These are phyloP conservation scores for Plenodomus tracheiphilus DNA, from an alignment of 2,329 filamentous ascomycete species.

Conservation along the genomic window DNA sequence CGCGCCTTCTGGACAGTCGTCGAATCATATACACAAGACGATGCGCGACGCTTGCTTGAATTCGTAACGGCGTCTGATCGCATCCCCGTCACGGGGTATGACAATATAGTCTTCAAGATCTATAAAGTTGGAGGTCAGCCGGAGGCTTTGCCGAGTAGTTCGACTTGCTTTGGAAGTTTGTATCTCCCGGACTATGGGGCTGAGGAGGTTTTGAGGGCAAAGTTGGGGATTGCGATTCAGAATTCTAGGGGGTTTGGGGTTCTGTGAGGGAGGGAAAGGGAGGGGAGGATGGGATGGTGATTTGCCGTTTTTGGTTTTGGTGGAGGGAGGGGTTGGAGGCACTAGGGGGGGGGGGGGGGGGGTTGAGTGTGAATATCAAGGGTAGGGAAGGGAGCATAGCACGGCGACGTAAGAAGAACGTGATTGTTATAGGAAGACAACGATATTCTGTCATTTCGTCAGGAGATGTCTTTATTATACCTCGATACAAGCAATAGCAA, in stretches of 20 bases:
- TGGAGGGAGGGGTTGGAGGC: no score
- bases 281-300: no score
- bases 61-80: slow-evolving; percentile 95
- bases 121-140: slow-evolving; percentile 71
- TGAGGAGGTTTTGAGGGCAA: slow-evolving; percentile 69
- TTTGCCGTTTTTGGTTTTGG: no score
- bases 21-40: slow-evolving; percentile 64
- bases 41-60: slow-evolving; percentile 78
- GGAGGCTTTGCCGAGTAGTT: slow-evolving; percentile 73
- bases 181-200: slow-evolving; percentile 80
- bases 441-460: no score
- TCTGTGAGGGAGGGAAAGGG: slow-evolving; percentile 14
- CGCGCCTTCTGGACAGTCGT: slow-evolving; percentile 85
- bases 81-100: slow-evolving; percentile 83
- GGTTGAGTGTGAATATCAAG: no score
- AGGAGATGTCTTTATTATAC: no score
- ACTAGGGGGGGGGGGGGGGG: no score
- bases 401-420: no score
- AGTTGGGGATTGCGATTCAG: slow-evolving; percentile 81
- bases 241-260: slow-evolving; percentile 85
- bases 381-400: no score
- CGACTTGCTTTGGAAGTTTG: slow-evolving; percentile 91
- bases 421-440: no score
- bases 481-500: no score
- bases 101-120: slow-evolving; percentile 80